Evolutionary conservation across 371 early-diverging fungal genomes (phyloP).

Genomic region (Mucor irregularis): DNA sequence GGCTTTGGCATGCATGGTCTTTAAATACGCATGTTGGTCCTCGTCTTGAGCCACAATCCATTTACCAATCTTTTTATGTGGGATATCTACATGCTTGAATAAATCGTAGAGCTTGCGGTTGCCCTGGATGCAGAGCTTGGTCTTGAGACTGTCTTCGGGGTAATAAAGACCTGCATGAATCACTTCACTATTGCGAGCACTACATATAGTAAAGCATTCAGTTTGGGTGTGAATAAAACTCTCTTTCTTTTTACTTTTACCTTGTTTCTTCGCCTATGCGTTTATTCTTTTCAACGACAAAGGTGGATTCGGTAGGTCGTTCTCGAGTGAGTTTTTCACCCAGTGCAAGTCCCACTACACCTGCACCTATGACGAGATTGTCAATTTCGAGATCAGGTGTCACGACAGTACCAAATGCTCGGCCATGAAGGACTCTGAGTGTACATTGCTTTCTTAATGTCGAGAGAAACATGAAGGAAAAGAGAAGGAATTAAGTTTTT

Average conservation of each 20-base stretch:
- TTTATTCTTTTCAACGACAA: slow-evolving; percentile 69
- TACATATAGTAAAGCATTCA: too few relatives aligned
- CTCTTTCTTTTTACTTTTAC: slow-evolving; percentile 23
- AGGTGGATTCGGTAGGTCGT: slow-evolving; percentile 45
- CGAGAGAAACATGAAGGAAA: too few relatives aligned
- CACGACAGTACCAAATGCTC: too few relatives aligned
- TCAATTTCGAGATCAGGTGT: slow-evolving; percentile 59
- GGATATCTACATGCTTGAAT: slow-evolving; percentile 49
- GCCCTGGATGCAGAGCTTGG: slow-evolving; percentile 79
- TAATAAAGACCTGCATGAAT: slow-evolving; percentile 94
- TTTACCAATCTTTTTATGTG: slow-evolving; percentile 65
- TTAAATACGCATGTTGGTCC: slow-evolving; percentile 58
- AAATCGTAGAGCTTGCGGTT: slow-evolving; percentile 69
- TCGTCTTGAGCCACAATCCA: slow-evolving; percentile 77
- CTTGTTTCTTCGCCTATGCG: slow-evolving; percentile 73
- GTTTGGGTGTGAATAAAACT: not conserved
- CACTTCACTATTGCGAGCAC: slow-evolving; percentile 91
- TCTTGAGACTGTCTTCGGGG: slow-evolving; percentile 76
- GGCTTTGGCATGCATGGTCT: slow-evolving; percentile 61
- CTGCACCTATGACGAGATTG: slow-evolving; percentile 79
- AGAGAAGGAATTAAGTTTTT: too few relatives aligned
- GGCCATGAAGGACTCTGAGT: too few relatives aligned
- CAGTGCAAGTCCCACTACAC: slow-evolving; percentile 78
- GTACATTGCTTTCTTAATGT: too few relatives aligned
- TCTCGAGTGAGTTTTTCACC: slow-evolving; percentile 61